Conservation (phyloP, 257 asterid species). For the Forsythia suspensa region DNA sequence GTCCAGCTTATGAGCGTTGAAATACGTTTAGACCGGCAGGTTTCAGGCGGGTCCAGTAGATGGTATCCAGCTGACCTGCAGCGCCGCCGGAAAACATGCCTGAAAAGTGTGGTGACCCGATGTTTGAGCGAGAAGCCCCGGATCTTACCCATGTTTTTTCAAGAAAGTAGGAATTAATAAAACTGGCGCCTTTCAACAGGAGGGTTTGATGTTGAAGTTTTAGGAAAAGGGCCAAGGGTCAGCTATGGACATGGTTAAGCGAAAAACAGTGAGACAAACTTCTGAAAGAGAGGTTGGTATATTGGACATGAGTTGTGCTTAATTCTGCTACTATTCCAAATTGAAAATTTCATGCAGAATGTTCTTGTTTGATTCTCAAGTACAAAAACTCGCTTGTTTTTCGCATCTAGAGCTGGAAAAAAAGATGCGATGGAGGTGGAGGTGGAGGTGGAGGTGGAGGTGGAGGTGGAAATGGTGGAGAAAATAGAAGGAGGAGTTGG, state of each 20-base stretch:
- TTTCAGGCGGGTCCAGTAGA: conserved; percentile 26
- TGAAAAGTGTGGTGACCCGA: conserved; percentile 53
- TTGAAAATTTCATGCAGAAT: conserved; percentile 33
- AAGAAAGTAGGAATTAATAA: not conserved
- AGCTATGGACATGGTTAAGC: conserved; percentile 65
- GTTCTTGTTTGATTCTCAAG: not conserved
- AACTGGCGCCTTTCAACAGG: not conserved
- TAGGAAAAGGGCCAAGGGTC: conserved; percentile 85
- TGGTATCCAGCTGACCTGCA: conserved; percentile 24
- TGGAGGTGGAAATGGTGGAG: not conserved
- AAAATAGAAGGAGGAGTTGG: not conserved
- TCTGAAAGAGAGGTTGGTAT: conserved; percentile 57
- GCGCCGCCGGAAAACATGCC: conserved; percentile 41
- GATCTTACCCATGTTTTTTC: conserved; percentile 39
- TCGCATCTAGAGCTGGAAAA: not conserved
- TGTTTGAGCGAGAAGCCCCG: conserved; percentile 72
- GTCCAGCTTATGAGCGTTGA: conserved; percentile 53
- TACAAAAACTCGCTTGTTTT: not conserved
- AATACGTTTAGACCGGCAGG: conserved; percentile 25
- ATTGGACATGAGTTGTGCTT: conserved; percentile 42
- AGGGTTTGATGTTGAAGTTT: not conserved
- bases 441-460: not conserved
- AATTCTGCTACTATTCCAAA: not conserved
- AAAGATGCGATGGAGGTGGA: not conserved
- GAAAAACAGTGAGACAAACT: conserved; percentile 53